These are phyloP conservation scores for Tanacetum coccineum DNA, from an alignment of 129 eudicot species.

Conservation along the genomic window DNA sequence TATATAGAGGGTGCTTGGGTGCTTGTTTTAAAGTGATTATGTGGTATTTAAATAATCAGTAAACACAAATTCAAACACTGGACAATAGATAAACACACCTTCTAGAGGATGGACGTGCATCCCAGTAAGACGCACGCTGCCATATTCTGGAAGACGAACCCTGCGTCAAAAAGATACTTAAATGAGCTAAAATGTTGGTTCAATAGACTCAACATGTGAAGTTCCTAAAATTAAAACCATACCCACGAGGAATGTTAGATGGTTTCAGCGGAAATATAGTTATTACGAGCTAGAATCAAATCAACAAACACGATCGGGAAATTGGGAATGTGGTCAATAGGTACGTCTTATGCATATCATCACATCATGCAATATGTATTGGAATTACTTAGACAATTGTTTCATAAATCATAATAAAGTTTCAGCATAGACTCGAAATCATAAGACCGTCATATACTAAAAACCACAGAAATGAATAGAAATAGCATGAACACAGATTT, in stretches of 20 bases:
- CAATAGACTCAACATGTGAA: slow-evolving; percentile 1
- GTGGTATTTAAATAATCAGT: background rate
- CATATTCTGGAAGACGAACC: slow-evolving; percentile 98
- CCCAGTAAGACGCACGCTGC: slow-evolving; percentile 99
- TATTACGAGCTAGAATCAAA: too few species aligned
- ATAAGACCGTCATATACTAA: background rate
- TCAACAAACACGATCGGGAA: too few species aligned
- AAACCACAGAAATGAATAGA: slow-evolving; percentile 11
- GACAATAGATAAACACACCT: slow-evolving; percentile 39
- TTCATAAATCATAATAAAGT: too few species aligned
- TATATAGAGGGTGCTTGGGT: background rate
- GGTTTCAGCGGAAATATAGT: background rate
- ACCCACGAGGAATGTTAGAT: background rate
- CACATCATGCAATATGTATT: too few species aligned
- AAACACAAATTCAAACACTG: too few species aligned
- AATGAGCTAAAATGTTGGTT: background rate
- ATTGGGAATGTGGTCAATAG: too few species aligned
- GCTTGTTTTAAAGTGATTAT: background rate
- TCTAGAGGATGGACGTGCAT: slow-evolving; percentile 89
- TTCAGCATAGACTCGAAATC: too few species aligned
- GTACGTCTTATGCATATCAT: too few species aligned
- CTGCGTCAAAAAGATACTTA: slow-evolving; percentile 36
- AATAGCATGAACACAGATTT: slow-evolving; percentile 6
- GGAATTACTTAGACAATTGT: too few species aligned
- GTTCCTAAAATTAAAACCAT: background rate